phyloP scores from a whole-genome alignment of 805 yeast genomes.

The Candida ascalaphidarum region DNA sequence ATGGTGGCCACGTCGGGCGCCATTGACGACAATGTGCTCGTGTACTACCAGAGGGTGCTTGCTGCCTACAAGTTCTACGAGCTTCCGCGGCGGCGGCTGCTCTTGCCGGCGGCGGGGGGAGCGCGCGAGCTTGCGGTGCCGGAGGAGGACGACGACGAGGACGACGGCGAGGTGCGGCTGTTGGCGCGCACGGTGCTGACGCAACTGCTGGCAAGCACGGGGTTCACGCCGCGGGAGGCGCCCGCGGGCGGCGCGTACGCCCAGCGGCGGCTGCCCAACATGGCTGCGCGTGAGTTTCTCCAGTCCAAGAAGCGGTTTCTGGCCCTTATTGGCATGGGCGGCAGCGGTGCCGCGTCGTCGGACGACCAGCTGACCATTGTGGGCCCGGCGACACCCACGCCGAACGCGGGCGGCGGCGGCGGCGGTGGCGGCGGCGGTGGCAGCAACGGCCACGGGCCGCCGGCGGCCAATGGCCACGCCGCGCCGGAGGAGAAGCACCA shows the following conservation, averaged over 20 bases:
- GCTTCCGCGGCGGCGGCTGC: constrained; percentile 5
- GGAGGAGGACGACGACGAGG: constrained; percentile 2
- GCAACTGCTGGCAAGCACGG: constrained; percentile 3
- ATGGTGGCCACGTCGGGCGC: constrained; percentile 2
- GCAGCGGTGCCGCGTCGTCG: too few species aligned
- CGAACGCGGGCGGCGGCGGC: too few species aligned
- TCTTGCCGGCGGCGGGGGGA: constrained; percentile 2
- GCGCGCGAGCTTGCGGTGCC: too few species aligned
- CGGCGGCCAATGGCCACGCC: background rate
- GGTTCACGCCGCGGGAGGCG: too few species aligned
- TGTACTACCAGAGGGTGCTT: constrained; percentile 22
- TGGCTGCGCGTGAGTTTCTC: too few species aligned
- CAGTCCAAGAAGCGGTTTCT: too few species aligned
- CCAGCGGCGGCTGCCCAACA: too few species aligned
- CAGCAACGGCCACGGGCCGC: too few species aligned
- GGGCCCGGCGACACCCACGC: constrained; percentile 3
- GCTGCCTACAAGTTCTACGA: constrained; percentile 24
- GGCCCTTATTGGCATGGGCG: too few species aligned
- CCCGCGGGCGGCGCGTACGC: too few species aligned
- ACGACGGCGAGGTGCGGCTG: constrained; percentile 2
- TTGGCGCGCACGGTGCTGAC: constrained; percentile 7
- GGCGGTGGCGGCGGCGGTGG: too few species aligned
- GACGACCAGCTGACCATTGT: constrained; percentile 13
- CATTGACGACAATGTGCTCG: constrained; percentile 18
- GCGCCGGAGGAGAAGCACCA: constrained; percentile 4